A percentile compares a stretch with the other conserved stretches of the same genome.
Conservation (phyloP, 164 flowering plant species). For the Magnolia officinalis region DNA sequence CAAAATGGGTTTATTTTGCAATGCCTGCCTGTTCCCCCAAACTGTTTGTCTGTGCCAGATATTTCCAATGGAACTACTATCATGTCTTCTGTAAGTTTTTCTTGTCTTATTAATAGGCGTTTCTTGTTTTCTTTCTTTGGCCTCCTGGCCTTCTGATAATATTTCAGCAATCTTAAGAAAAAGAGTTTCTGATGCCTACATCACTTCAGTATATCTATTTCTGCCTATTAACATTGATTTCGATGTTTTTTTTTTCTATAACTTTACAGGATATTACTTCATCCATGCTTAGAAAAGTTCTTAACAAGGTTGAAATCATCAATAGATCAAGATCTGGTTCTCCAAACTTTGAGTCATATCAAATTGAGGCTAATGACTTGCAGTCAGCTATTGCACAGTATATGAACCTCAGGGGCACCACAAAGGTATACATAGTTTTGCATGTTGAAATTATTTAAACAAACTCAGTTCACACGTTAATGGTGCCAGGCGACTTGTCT, state of each 20-base stretch:
- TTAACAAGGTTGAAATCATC: conserved; percentile 68
- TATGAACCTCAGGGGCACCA: conserved; percentile 69
- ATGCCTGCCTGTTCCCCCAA: conserved; percentile 89
- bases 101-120: background rate
- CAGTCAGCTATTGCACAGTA: conserved; percentile 67
- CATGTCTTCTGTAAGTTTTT: conserved; percentile 72
- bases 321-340: conserved; percentile 70
- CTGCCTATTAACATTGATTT: background rate
- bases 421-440: conserved; percentile 39
- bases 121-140: background rate
- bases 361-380: conserved; percentile 76
- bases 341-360: conserved; percentile 80
- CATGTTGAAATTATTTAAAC: background rate
- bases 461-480: background rate
- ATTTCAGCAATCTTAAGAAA: no score
- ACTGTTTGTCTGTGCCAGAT: conserved; percentile 90
- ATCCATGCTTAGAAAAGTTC: conserved; percentile 65
- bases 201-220: background rate
- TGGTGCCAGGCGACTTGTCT: background rate
- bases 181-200: background rate
- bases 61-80: conserved; percentile 71
- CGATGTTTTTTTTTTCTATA: background rate
- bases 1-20: conserved; percentile 77
- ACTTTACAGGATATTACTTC: conserved; percentile 61
- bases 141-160: background rate